Conservation (phyloP, 805 yeast genomes). For the Metschnikowia henanensis region DNA sequence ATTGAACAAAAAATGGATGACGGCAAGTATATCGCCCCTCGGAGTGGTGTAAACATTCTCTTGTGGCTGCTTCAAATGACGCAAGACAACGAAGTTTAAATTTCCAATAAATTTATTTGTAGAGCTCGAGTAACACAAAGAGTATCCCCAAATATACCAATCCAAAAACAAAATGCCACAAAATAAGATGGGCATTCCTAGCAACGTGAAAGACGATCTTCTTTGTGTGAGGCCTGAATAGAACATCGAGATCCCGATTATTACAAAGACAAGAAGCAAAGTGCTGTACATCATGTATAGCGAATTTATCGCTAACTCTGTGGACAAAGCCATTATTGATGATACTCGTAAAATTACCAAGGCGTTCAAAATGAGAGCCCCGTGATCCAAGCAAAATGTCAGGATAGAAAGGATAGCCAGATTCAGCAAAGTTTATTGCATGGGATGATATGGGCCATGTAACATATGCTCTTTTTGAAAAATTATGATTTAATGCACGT, state of each 20-base stretch:
- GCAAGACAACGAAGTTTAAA: constrained; percentile 28
- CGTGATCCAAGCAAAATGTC: no score
- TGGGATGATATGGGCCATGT: no score
- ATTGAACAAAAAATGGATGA: constrained; percentile 40
- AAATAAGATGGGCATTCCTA: constrained; percentile 35
- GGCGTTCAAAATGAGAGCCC: not conserved
- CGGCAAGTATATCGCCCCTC: constrained; percentile 37
- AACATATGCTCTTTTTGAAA: no score
- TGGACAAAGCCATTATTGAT: constrained; percentile 3
- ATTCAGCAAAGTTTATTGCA: no score
- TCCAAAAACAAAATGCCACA: constrained; percentile 35
- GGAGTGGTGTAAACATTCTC: constrained; percentile 28
- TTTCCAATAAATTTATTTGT: constrained; percentile 36
- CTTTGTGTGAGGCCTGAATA: constrained; percentile 45
- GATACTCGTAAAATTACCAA: not conserved
- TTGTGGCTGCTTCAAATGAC: constrained; percentile 11
- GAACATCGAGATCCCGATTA: constrained; percentile 39
- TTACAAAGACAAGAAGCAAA: constrained; percentile 28
- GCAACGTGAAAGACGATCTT: constrained; percentile 41
- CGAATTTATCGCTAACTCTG: constrained; percentile 21
- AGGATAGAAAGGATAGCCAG: no score
- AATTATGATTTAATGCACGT: no score
- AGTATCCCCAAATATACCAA: constrained; percentile 48
- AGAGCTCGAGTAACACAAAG: constrained; percentile 39
- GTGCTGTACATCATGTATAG: constrained; percentile 39